phyloP scores from a whole-genome alignment of 257 asterid species.

The Ophiorrhiza pumila region DNA sequence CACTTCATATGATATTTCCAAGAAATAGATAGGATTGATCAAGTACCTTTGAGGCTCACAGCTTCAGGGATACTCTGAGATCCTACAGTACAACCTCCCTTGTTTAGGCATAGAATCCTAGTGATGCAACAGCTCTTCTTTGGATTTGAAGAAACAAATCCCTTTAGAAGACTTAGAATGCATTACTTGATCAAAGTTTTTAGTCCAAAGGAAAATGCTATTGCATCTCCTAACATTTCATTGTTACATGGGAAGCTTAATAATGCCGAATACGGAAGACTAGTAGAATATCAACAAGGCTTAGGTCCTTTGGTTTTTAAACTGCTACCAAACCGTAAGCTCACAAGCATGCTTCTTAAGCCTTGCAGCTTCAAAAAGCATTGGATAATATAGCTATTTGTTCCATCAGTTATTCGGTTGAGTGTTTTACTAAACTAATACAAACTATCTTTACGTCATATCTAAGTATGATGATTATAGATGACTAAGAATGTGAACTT shows the following conservation, averaged over 20 bases:
- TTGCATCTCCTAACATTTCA: background rate
- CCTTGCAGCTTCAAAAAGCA: background rate
- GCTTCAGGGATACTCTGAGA: background rate
- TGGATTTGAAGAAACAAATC: background rate
- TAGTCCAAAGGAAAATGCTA: background rate
- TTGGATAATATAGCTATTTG: background rate
- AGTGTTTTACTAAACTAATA: background rate
- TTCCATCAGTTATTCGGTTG: background rate
- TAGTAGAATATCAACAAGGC: background rate
- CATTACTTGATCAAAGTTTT: background rate
- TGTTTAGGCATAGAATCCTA: background rate
- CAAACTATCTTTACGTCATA: background rate
- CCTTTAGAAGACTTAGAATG: background rate
- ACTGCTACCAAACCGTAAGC: background rate
- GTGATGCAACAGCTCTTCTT: background rate
- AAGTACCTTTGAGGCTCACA: conserved; percentile 3
- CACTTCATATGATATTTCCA: background rate
- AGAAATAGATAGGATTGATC: background rate
- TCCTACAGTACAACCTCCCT: background rate
- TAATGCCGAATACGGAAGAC: background rate
- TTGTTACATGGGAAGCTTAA: background rate
- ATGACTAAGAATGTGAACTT: background rate
- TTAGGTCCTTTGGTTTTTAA: background rate
- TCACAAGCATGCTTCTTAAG: background rate
- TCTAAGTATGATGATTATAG: background rate